Percentiles rank a stretch among this genome's conserved stretches.
Evolutionary conservation across 2,329 filamentous ascomycete species (phyloP).

Genomic region (Fusarium albosuccineum): DNA sequence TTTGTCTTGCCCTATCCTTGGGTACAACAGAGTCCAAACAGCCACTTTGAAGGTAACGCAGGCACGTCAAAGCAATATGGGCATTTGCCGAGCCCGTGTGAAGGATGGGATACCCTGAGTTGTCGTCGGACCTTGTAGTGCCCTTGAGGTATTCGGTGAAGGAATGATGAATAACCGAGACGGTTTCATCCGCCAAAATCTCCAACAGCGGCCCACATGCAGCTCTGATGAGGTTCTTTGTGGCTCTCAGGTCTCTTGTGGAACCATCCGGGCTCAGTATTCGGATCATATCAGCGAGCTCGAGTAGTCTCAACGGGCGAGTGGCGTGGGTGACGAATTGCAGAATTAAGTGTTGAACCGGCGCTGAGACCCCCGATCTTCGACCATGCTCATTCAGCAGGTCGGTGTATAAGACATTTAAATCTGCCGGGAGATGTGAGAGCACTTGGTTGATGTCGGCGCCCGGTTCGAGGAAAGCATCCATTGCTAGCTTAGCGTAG

Average conservation of each 20-base stretch:
- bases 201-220: conserved; percentile 29
- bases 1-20: background rate
- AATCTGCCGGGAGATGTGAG: conserved; percentile 4
- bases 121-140: background rate
- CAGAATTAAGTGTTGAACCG: conserved; percentile 16
- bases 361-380: conserved; percentile 7
- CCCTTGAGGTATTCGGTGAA: conserved; percentile 35
- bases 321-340: conserved; percentile 26
- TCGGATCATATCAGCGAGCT: conserved; percentile 32
- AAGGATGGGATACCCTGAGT: conserved; percentile 7
- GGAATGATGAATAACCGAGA: conserved; percentile 35
- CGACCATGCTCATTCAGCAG: conserved; percentile 23
- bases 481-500: conserved; percentile 37
- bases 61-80: conserved; percentile 16
- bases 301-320: conserved; percentile 27
- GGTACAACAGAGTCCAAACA: conserved; percentile 1
- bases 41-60: conserved; percentile 22
- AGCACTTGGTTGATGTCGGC: conserved; percentile 1
- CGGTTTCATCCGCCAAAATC: conserved; percentile 32
- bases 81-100: conserved; percentile 18
- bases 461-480: background rate
- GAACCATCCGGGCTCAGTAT: background rate
- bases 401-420: conserved; percentile 25
- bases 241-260: background rate
- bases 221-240: conserved; percentile 21